Conservation (phyloP, 148 eudicot genomes). For the Diospyros kaki region DNA sequence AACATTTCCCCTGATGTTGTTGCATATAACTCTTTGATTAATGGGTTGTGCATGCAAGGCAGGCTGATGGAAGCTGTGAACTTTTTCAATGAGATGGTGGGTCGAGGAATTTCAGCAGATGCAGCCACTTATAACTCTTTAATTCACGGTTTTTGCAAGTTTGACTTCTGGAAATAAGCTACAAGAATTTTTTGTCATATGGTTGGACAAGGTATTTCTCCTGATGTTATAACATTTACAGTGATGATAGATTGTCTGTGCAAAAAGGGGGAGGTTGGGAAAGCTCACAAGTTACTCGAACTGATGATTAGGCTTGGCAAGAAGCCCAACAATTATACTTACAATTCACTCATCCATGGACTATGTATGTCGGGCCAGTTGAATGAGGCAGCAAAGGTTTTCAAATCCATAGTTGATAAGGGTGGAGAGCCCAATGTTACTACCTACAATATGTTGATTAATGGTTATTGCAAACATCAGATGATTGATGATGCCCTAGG, state of each 20-base stretch:
- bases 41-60: slow-evolving; percentile 29
- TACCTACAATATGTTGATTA: slow-evolving; percentile 16
- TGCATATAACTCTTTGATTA: slow-evolving; percentile 24
- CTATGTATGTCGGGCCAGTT: slow-evolving; percentile 8
- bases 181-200: slow-evolving; percentile 11
- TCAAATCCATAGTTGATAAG: slow-evolving; percentile 11
- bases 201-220: slow-evolving; percentile 12
- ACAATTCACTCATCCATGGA: slow-evolving; percentile 9
- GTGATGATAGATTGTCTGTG: slow-evolving; percentile 18
- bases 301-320: slow-evolving; percentile 10
- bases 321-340: slow-evolving; percentile 5
- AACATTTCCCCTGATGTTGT: slow-evolving; percentile 24
- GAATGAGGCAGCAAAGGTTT: slow-evolving; percentile 15
- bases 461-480: slow-evolving; percentile 21
- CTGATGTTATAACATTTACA: slow-evolving; percentile 13
- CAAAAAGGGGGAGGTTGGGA: slow-evolving; percentile 10
- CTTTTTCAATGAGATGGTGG: slow-evolving; percentile 16
- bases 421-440: slow-evolving; percentile 10
- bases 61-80: slow-evolving; percentile 23
- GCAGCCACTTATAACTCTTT: slow-evolving; percentile 17
- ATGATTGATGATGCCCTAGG: slow-evolving; percentile 17
- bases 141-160: slow-evolving; percentile 20
- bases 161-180: slow-evolving; percentile 13
- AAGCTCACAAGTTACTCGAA: slow-evolving; percentile 6
- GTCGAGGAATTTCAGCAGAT: slow-evolving; percentile 18